Conservation (phyloP, 202 grass and related monocot genomes). For the Digitaria exilis region DNA sequence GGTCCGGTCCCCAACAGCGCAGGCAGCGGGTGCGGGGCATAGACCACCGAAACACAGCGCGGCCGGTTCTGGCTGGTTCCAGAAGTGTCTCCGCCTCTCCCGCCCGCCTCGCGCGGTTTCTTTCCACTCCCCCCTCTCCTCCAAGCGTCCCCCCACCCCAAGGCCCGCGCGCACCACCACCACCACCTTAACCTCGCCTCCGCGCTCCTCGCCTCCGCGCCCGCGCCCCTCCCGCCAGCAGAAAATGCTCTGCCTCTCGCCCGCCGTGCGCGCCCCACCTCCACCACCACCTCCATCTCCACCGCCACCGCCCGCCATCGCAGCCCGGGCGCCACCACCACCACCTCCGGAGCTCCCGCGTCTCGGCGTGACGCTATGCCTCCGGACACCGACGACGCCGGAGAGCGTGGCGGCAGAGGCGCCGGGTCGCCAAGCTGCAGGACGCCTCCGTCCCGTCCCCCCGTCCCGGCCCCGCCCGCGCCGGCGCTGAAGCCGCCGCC, state of each 20-base stretch:
- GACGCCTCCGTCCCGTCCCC: background rate
- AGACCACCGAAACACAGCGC: background rate
- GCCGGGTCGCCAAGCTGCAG: background rate
- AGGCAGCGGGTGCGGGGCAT: too few species aligned
- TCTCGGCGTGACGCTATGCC: background rate
- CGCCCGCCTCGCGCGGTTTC: background rate
- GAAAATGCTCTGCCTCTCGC: slow-evolving; percentile 47
- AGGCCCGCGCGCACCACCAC: background rate
- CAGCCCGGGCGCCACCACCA: background rate
- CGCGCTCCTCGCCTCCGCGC: background rate
- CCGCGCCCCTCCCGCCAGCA: background rate
- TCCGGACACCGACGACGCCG: background rate
- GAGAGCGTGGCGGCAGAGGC: slow-evolving; percentile 16
- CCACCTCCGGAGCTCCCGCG: background rate
- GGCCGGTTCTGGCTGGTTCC: background rate
- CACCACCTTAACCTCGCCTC: background rate
- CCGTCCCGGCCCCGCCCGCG: background rate
- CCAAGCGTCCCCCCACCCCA: background rate
- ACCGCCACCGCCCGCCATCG: background rate
- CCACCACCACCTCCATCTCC: background rate
- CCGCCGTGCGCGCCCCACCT: slow-evolving; percentile 20
- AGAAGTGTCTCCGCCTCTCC: slow-evolving; percentile 35
- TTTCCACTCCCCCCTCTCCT: background rate
- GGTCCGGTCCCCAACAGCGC: too few species aligned
- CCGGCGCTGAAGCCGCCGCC: background rate